These are phyloP conservation scores for Sinapis alba DNA, from an alignment of 441 rosid species.

Conservation along the genomic window DNA sequence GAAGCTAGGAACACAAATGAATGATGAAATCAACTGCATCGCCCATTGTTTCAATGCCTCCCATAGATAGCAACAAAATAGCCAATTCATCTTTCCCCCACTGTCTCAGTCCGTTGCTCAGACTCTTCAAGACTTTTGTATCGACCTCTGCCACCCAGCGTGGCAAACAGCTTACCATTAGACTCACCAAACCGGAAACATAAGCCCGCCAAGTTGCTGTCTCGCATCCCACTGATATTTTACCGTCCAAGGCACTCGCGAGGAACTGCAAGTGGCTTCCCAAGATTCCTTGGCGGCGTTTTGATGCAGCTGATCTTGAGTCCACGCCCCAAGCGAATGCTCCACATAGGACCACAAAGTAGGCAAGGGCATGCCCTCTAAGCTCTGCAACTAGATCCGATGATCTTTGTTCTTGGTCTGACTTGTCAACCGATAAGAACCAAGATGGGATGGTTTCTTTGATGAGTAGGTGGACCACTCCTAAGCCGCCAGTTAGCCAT, in stretches of 20 bases:
- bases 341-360: constrained; percentile 64
- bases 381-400: constrained; percentile 65
- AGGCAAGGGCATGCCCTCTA: constrained; percentile 70
- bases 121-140: constrained; percentile 59
- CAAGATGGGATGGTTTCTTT: constrained; percentile 77
- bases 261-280: constrained; percentile 68
- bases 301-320: constrained; percentile 62
- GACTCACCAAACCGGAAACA: constrained; percentile 60
- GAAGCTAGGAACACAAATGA: constrained; percentile 25
- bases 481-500: constrained; percentile 70
- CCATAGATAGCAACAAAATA: constrained; percentile 58
- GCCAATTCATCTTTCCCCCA: constrained; percentile 78
- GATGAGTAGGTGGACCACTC: constrained; percentile 61
- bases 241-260: constrained; percentile 67
- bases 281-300: constrained; percentile 59
- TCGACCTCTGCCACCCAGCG: constrained; percentile 68
- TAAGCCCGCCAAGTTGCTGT: constrained; percentile 66
- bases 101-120: constrained; percentile 62
- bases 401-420: constrained; percentile 52
- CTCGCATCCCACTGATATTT: constrained; percentile 69
- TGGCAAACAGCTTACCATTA: constrained; percentile 69
- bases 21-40: constrained; percentile 60
- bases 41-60: constrained; percentile 61
- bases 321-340: constrained; percentile 78
- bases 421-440: constrained; percentile 65